A percentile compares a stretch with the other conserved stretches of the same genome.
Evolutionary conservation across 2,329 filamentous ascomycete species (phyloP).

Genomic region (Amylocarpus encephaloides): DNA sequence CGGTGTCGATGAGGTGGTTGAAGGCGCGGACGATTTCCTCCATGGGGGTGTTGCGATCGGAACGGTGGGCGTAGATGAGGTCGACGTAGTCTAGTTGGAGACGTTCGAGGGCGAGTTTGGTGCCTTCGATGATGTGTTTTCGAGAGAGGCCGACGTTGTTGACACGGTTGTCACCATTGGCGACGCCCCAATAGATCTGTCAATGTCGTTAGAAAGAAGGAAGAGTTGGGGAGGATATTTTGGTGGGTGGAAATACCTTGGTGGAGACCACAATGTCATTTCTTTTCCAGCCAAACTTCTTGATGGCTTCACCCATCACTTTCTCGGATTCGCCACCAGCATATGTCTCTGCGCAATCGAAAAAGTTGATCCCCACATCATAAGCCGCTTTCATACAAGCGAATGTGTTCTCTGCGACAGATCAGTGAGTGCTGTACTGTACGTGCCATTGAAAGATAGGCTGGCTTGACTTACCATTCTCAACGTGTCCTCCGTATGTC

Average conservation of each 20-base stretch:
- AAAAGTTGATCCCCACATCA: slow-evolving; percentile 51
- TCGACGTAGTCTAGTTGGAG: slow-evolving; percentile 52
- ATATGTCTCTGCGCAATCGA: slow-evolving; percentile 52
- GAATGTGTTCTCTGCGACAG: slow-evolving; percentile 46
- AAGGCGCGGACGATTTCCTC: slow-evolving; percentile 66
- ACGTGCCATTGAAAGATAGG: not conserved
- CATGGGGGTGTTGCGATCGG: slow-evolving; percentile 62
- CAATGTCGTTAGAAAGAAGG: slow-evolving; percentile 2
- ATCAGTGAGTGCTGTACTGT: not conserved
- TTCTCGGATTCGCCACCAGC: slow-evolving; percentile 46
- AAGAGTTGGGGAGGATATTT: not conserved
- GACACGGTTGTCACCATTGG: slow-evolving; percentile 33
- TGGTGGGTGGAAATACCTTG: slow-evolving; percentile 34
- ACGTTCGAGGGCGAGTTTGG: slow-evolving; percentile 45
- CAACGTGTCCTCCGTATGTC: slow-evolving; percentile 69
- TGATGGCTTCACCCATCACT: slow-evolving; percentile 50
- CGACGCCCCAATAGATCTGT: slow-evolving; percentile 57
- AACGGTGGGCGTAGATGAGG: slow-evolving; percentile 62
- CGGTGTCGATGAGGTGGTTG: slow-evolving; percentile 61
- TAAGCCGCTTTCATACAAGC: slow-evolving; percentile 56
- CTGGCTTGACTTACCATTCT: slow-evolving; percentile 46
- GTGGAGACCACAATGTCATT: slow-evolving; percentile 52
- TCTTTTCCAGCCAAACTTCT: slow-evolving; percentile 50
- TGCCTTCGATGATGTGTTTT: slow-evolving; percentile 56
- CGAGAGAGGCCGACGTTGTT: slow-evolving; percentile 54